phyloP scores from a whole-genome alignment of 2,329 filamentous ascomycete species.

The Talaromyces sp. region DNA sequence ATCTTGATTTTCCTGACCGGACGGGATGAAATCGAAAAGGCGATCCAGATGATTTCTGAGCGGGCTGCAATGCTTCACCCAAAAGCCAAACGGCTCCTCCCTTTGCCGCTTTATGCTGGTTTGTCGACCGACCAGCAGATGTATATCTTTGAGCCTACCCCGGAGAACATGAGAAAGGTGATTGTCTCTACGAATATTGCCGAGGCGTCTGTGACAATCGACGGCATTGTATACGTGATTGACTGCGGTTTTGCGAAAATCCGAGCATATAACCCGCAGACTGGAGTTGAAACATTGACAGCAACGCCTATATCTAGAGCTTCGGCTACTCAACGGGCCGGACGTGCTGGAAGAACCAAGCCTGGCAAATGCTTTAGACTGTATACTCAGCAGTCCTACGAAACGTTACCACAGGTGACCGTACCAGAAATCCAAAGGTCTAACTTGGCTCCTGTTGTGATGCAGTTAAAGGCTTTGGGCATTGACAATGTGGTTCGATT shows the following conservation, averaged over 20 bases:
- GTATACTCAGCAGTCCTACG: slow-evolving; percentile 73
- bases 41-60: slow-evolving; percentile 73
- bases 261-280: slow-evolving; percentile 74
- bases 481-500: slow-evolving; percentile 93
- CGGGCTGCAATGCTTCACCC: slow-evolving; percentile 60
- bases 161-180: slow-evolving; percentile 79
- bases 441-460: slow-evolving; percentile 78
- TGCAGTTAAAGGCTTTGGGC: slow-evolving; percentile 90
- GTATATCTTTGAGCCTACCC: slow-evolving; percentile 83
- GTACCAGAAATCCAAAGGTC: slow-evolving; percentile 88
- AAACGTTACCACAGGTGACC: slow-evolving; percentile 63
- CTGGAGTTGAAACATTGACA: slow-evolving; percentile 83
- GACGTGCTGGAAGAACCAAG: slow-evolving; percentile 80
- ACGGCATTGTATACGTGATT: slow-evolving; percentile 84
- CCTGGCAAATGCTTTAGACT: slow-evolving; percentile 92
- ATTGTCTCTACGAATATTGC: slow-evolving; percentile 94
- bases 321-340: slow-evolving; percentile 84
- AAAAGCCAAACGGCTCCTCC: slow-evolving; percentile 56
- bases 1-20: slow-evolving; percentile 89
- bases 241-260: slow-evolving; percentile 91
- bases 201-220: slow-evolving; percentile 91
- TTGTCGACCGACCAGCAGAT: slow-evolving; percentile 88
- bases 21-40: slow-evolving; percentile 83
- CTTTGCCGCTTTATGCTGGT: slow-evolving; percentile 82
- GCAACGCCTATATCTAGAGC: slow-evolving; percentile 81